Evolutionary conservation across 768 basidiomycete genomes (phyloP), one percentile per base, ranked within the genome.

Genomic region (Phanerochaete carnosa): DNA sequence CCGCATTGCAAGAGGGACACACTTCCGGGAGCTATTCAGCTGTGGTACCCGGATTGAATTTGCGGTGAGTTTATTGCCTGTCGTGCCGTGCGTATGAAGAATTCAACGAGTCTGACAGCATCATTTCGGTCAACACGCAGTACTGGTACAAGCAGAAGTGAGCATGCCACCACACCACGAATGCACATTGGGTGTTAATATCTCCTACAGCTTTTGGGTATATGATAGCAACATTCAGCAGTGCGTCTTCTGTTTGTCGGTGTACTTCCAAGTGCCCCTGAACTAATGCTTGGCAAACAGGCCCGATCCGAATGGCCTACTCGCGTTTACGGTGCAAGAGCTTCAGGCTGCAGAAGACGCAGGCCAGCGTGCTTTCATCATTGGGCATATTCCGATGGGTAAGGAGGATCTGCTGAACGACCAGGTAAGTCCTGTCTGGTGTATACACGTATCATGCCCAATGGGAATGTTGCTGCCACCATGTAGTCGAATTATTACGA

Each of bases 91-190:
- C 9, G 11, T n/a, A 6, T 23, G 30, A 15, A 28, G 28, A 1
- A 29, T 1, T 45, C 19, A 1, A 26, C 2, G 47, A 45, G 4
- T 37, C 43, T 30, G 37, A 47, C 65, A 84, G 81, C 22, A 81
- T 87, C 39, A 80, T 87, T 33, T 85, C 85, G 0, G 61, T 87
- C 61, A 87, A 86, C 62, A 82, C 82, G 8, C 77, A 81, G 8
- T 87, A 83, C 61, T 85, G 84, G 83, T 86, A 86, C 66, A 83
- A 80, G 63, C 74, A 75, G 65, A 85, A 84, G 84, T 83, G 63
- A 62, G 76, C 59, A 8, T 4, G 2, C n/a, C 2, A 11, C 7
- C 45, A 29, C 28, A 2, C 4, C 19, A 29, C 30, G 5, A 13
- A n/a, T 4, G 16, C 26, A 6, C n/a, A n/a, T n/a, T 2, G 23